Conservation (phyloP, 257 asterid species). For the Paraleonurus japonicus region DNA sequence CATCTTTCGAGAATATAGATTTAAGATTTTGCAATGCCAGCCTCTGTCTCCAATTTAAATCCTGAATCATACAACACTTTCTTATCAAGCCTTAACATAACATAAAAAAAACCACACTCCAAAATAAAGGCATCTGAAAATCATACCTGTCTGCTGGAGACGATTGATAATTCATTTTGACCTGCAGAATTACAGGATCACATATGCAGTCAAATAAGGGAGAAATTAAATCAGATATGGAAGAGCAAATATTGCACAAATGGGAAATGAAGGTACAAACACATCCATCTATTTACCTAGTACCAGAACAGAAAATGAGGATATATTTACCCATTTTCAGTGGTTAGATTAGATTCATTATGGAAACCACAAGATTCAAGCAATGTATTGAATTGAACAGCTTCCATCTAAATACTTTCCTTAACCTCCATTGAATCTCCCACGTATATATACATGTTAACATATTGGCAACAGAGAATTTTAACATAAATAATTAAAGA, state of each 20-base stretch:
- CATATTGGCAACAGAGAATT: background rate
- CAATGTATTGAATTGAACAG: background rate
- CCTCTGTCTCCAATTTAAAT: conserved; percentile 70
- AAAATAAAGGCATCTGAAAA: conserved; percentile 18
- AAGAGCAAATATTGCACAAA: background rate
- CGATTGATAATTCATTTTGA: conserved; percentile 31
- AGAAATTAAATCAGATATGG: background rate
- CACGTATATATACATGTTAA: background rate
- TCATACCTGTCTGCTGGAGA: conserved; percentile 52
- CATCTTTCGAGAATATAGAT: conserved; percentile 66
- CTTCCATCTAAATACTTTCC: conserved; percentile 1
- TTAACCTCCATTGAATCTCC: background rate
- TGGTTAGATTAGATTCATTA: conserved; percentile 2
- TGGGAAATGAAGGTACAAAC: conserved; percentile 1
- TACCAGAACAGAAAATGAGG: conserved; percentile 16
- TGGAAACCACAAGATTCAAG: conserved; percentile 13
- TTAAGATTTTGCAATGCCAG: conserved; percentile 61
- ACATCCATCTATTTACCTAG: conserved; percentile 8
- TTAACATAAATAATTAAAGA: background rate
- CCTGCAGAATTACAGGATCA: conserved; percentile 43
- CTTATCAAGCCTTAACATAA: conserved; percentile 21
- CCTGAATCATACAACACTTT: conserved; percentile 37
- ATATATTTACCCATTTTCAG: background rate
- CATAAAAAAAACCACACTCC: conserved; percentile 16
- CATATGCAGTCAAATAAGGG: conserved; percentile 2